Evolutionary conservation across 441 rosid species (phyloP).

Genomic region (Brassica hybrid): DNA sequence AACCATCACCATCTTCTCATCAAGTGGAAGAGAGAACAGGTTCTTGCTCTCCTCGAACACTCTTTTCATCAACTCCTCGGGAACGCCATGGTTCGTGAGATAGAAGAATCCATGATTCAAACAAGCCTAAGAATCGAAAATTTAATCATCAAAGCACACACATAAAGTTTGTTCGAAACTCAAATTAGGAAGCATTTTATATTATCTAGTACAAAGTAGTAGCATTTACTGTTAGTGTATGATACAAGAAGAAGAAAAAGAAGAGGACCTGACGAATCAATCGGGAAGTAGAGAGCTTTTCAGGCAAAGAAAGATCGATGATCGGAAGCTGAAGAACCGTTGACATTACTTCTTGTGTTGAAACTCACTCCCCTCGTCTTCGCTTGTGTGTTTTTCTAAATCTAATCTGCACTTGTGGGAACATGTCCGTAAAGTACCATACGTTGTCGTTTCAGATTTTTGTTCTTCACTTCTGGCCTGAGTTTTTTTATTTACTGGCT

Average conservation of each 20-base stretch:
- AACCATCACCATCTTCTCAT: conserved; percentile 56
- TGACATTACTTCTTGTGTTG: not conserved
- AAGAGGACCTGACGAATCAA: conserved; percentile 66
- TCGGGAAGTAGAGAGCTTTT: conserved; percentile 49
- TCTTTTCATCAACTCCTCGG: conserved; percentile 48
- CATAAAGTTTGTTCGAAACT: not conserved
- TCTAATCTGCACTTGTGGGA: not conserved
- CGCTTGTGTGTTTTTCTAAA: not conserved
- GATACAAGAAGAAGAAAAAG: not conserved
- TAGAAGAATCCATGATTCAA: conserved; percentile 85
- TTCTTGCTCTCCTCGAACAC: conserved; percentile 60
- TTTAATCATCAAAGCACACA: not conserved
- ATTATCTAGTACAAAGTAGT: not conserved
- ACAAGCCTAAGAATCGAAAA: conserved; percentile 61
- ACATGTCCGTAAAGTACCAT: not conserved
- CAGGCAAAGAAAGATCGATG: conserved; percentile 57
- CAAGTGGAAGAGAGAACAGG: conserved; percentile 69
- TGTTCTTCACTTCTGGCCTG: not conserved
- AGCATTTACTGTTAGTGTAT: not conserved
- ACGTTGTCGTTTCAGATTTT: not conserved
- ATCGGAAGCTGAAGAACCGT: conserved; percentile 50
- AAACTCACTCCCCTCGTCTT: not conserved
- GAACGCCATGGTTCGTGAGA: conserved; percentile 76
- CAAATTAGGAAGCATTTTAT: not conserved
- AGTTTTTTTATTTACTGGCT: not conserved